A percentile compares a stretch with the other conserved stretches of the same genome.
These are phyloP conservation scores for Microcyclospora tardicrescens DNA, from an alignment of 2,329 filamentous ascomycete species.

Conservation along the genomic window DNA sequence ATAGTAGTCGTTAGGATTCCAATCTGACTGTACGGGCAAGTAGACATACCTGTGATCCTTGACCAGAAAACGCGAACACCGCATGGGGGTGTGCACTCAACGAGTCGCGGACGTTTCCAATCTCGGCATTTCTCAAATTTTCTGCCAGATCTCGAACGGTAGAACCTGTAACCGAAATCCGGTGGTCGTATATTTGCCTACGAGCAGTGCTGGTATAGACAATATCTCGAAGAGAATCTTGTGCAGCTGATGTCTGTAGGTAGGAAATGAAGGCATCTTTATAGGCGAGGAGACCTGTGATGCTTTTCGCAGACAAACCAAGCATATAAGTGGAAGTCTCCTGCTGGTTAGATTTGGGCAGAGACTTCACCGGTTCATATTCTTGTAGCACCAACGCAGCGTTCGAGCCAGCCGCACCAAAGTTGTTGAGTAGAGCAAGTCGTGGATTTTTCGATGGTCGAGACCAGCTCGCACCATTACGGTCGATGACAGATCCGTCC, in stretches of 20 bases:
- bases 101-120: too few relatives aligned
- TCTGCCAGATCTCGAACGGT: background rate
- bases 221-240: constrained; percentile 36
- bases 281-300: constrained; percentile 38
- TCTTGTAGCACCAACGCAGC: constrained; percentile 31
- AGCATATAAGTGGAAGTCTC: constrained; percentile 20
- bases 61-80: constrained; percentile 28
- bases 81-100: background rate
- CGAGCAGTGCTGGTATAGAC: constrained; percentile 56
- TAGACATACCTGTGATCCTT: constrained; percentile 16
- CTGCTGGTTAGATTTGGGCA: constrained; percentile 25
- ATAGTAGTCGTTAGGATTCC: too few relatives aligned
- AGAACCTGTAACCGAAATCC: constrained; percentile 20
- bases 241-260: constrained; percentile 39
- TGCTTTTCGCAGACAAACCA: constrained; percentile 45
- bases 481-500: constrained; percentile 41
- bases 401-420: constrained; percentile 1
- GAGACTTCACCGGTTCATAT: constrained; percentile 41
- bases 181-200: constrained; percentile 30
- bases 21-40: too few relatives aligned
- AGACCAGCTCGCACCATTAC: constrained; percentile 35
- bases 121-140: background rate
- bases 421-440: constrained; percentile 6
- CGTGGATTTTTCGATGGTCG: constrained; percentile 19
- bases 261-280: constrained; percentile 42